These are phyloP conservation scores for Malus hybrid DNA, from an alignment of 331 rosid genomes.

Conservation along the genomic window DNA sequence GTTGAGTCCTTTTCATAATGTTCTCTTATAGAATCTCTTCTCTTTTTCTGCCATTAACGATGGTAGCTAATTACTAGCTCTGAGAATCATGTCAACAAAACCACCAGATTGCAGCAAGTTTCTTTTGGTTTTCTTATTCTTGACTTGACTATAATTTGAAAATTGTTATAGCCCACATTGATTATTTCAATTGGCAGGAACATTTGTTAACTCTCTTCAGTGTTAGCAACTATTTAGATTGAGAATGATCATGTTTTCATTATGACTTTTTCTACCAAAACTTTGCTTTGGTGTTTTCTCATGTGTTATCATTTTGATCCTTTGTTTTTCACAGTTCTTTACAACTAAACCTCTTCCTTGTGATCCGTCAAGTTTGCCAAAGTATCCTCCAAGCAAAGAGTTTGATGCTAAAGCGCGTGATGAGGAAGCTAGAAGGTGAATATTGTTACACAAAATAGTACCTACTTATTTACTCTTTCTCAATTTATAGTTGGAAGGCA, in stretches of 20 bases:
- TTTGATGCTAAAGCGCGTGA: slow-evolving; percentile 91
- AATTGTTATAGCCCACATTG: not conserved
- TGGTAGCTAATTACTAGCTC: not conserved
- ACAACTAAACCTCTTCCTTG: slow-evolving; percentile 28
- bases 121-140: not conserved
- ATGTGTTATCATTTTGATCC: slow-evolving; percentile 8
- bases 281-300: not conserved
- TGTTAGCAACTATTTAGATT: not conserved
- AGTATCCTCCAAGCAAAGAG: slow-evolving; percentile 99
- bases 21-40: not conserved
- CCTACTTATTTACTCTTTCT: not conserved
- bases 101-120: not conserved
- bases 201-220: not conserved
- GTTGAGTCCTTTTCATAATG: not conserved
- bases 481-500: not conserved
- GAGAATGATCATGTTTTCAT: not conserved
- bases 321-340: slow-evolving; percentile 53
- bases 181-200: not conserved
- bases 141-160: not conserved
- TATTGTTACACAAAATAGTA: slow-evolving; percentile 12
- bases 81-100: not conserved
- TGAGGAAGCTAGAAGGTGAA: slow-evolving; percentile 92
- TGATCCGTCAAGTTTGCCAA: slow-evolving; percentile 90
- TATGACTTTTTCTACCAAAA: not conserved
- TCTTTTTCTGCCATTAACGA: not conserved